Base-by-base conservation (phyloP, 1,139 yeast species). In the Yamadazyma diddensiae region DNA sequence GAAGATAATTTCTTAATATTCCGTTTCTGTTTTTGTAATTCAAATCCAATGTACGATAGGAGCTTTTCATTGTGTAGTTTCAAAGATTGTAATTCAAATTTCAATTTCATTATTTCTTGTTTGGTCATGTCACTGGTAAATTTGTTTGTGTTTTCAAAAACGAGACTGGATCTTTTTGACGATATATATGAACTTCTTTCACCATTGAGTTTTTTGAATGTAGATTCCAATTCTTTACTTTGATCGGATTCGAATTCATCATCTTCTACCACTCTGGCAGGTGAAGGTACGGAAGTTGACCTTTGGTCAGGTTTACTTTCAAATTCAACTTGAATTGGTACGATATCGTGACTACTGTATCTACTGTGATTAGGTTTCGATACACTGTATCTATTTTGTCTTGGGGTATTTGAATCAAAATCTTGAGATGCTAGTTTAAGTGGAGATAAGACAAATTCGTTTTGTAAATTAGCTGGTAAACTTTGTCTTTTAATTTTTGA, bases 61-160 rank as follows among this genome's bases (percentile, higher is more conserved):
- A 76, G 57, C 47, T 76, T 75, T 38, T 76, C 81, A 49, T 74
- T 74, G 45, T 76, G 80, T 34, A 75, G 52, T 42, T 69, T 66
- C 38, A 76, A 56, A 9, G 79, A 73, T 47, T 70, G 76, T 31
- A 75, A 56, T 50, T 75, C 79, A 51, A 76, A 76, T 43, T 68
- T 67, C 42, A 74, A 57, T 45, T 69, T 72, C 52, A 67, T 70
- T 38, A 73, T 59, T 41, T 75, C 79, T 48, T 74, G 77, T 29
- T 65, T 57, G 21, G 73, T 65, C 40, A 62, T 57, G 30, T 66
- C 70, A 47, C 57, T 52, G 38, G 56, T 37, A 48, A 65, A 46
- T n/a, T 47, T 35, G 13, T 41, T 41, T 25, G 45, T 41, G 14
- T 36, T 34, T 30, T 60, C 65, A 48, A 63, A 47, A 41, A 60